Evolutionary conservation across 2,329 filamentous ascomycete genomes (phyloP), one percentile per base, ranked within the genome.

Genomic region (Tolypocladium album): DNA sequence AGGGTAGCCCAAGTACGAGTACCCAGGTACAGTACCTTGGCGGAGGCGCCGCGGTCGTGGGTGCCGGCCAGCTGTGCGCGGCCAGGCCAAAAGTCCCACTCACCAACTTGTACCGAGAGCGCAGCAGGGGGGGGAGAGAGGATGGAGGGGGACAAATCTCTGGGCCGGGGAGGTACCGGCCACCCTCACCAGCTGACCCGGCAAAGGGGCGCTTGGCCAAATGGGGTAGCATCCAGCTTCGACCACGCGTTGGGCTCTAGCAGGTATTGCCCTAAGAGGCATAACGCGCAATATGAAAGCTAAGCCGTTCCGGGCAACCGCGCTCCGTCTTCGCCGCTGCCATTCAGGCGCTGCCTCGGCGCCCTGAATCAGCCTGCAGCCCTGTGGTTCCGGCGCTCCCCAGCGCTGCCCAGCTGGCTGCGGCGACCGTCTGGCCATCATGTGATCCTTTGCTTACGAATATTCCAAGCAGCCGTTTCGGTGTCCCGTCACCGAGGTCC

Each of bases 151-250:
- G 27, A 59, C 58, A 56, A 57, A 15, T 52, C 50, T 56, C 52
- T 59, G 53, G 58, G 58, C 53, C 43, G 55, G 58, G 55, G 58
- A 60, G 58, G 31, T 59, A 53, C 58, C 58, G 58, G 27, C 58
- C 55, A 47, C 57, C 39, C 31, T 56, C n/a, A 38, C 55, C 59
- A 58, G 45, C 38, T 60, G 55, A 55, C 59, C 55, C 8, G 52
- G 36, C 9, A 17, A n/a, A 34, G 11, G 1, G 4, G 17, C 58
- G 58, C 58, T 50, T 57, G 22, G 8, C 53, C 43, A 36, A 31
- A 59, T 40, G 17, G 27, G 58, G 58, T 40, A 59, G 39, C 52
- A 57, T 27, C 43, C n/a, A 27, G 5, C 4, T 20, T 9, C 8
- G 5, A 6, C 27, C 17, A n/a, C 58, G 34, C 38, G 17, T 13